These are phyloP conservation scores for Gossypium sturtianum DNA, from an alignment of 345 rosid genomes.

Conservation along the genomic window DNA sequence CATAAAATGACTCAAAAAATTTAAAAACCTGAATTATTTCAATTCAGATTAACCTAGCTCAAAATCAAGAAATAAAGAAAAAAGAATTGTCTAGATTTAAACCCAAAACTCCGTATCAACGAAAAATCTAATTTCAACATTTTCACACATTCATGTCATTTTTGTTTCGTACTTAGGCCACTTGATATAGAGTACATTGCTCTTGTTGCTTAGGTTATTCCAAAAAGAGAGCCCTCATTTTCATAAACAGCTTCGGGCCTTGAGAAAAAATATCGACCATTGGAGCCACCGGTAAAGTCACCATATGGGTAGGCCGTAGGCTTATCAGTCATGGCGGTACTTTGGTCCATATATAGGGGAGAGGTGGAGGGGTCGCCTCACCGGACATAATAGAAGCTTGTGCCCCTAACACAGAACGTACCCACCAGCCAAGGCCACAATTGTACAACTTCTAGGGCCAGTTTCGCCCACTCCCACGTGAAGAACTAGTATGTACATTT, in stretches of 20 bases:
- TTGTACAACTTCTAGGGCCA: background rate
- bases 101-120: too few species aligned
- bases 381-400: background rate
- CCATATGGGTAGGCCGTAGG: background rate
- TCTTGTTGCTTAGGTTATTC: constrained; percentile 17
- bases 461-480: background rate
- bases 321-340: background rate
- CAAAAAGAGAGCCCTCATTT: background rate
- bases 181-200: background rate
- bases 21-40: too few species aligned
- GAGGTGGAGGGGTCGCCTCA: too few species aligned
- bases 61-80: too few species aligned
- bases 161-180: background rate
- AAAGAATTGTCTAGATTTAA: too few species aligned
- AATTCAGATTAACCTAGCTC: too few species aligned
- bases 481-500: background rate
- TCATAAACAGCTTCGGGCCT: constrained; percentile 1
- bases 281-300: constrained; percentile 19
- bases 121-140: too few species aligned
- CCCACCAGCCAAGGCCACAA: constrained; percentile 20
- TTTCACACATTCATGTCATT: too few species aligned
- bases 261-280: background rate
- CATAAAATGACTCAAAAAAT: too few species aligned
- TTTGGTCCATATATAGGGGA: background rate
- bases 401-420: background rate